Base-by-base conservation (phyloP, 805 yeast genomes). In the Candida ascalaphidarum region DNA sequence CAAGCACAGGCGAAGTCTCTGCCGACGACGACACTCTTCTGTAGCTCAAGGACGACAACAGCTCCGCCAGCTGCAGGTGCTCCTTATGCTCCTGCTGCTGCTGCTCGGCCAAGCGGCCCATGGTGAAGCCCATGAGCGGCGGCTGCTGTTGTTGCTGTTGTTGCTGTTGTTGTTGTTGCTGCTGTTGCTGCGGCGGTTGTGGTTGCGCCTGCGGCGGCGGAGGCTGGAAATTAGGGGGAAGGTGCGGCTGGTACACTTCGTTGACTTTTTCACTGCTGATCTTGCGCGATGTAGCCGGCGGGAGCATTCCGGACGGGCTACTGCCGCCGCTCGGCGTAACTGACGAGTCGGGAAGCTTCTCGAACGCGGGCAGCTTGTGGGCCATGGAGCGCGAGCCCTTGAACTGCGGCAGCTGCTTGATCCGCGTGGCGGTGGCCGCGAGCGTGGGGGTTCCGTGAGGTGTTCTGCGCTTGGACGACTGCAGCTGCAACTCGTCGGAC, bases 121-220 rank as follows among this genome's bases (percentile, higher is more conserved):
- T 61, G 8, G 69, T 63, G 36, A 63, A 63, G 4, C 67, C 65
- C 69, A 63, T 63, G 33, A 62, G 40, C 2, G n/a, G n/a, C n/a
- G n/a, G n/a, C n/a, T n/a, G n/a, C n/a, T n/a, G n/a, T n/a, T 28
- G 21, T 36, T 25, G 23, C 30, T 28, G 17, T 33, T 31, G 26
- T 39, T 37, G 11, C 51, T 44, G n/a, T n/a, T n/a, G n/a, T n/a
- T n/a, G n/a, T n/a, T n/a, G n/a, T n/a, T n/a, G n/a, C n/a, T n/a
- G n/a, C n/a, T n/a, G n/a, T n/a, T n/a, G n/a, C n/a, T n/a, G n/a
- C n/a, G n/a, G n/a, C n/a, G n/a, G n/a, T n/a, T n/a, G n/a, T n/a
- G n/a, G n/a, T n/a, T n/a, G n/a, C n/a, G n/a, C n/a, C n/a, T n/a
- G n/a, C n/a, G n/a, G n/a, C n/a, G n/a, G n/a, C n/a, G n/a, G n/a